These are phyloP conservation scores for Yamadazyma olivae DNA, from an alignment of 805 yeast genomes.

Conservation along the genomic window DNA sequence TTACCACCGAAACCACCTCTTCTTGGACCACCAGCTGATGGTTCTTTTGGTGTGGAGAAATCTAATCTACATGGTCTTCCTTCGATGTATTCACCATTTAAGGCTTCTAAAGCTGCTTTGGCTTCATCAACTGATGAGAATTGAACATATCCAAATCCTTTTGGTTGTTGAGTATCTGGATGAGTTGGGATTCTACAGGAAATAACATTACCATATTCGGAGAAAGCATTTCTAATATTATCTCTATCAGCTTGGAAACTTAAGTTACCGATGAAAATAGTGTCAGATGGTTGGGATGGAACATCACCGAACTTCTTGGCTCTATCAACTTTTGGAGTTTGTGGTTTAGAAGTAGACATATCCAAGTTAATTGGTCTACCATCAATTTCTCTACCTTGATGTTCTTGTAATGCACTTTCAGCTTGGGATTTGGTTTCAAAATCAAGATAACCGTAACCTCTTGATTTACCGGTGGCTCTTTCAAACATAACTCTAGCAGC, in stretches of 20 bases:
- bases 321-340: conserved; percentile 62
- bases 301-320: conserved; percentile 89
- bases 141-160: conserved; percentile 98
- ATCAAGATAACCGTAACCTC: conserved; percentile 98
- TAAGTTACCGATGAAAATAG: conserved; percentile 93
- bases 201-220: conserved; percentile 74
- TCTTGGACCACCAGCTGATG: conserved; percentile 19
- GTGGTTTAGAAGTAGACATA: conserved; percentile 81
- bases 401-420: conserved; percentile 77
- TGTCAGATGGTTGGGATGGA: conserved; percentile 90
- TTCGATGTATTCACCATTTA: conserved; percentile 85
- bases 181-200: conserved; percentile 96
- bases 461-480: conserved; percentile 86
- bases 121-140: conserved; percentile 86
- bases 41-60: conserved; percentile 86
- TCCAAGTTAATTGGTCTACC: conserved; percentile 96
- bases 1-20: conserved; percentile 26
- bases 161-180: conserved; percentile 98
- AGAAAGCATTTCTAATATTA: conserved; percentile 66
- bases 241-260: conserved; percentile 89
- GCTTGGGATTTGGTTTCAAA: conserved; percentile 76
- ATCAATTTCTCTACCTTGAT: conserved; percentile 93
- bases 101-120: conserved; percentile 76
- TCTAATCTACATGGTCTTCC: conserved; percentile 96
- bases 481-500: conserved; percentile 93